A percentile compares a stretch with the other conserved stretches of the same genome.
Conservation (phyloP, 495 filamentous ascomycete genomes). For the Lophiostoma macrostomum region DNA sequence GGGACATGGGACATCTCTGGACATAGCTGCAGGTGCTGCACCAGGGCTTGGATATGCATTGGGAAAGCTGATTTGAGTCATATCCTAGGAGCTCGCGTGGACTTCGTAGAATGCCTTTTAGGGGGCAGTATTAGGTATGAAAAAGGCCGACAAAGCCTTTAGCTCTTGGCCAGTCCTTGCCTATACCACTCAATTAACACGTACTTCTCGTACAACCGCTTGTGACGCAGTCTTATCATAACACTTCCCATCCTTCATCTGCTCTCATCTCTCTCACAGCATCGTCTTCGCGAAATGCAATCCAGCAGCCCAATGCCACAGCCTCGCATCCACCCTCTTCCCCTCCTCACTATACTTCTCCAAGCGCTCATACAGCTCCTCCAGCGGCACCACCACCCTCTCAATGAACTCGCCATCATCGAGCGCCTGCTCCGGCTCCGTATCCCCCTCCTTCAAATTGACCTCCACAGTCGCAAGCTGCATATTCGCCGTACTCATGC, state of each 20-base stretch:
- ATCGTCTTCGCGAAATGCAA: conserved; percentile 32
- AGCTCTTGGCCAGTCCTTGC: too few relatives aligned
- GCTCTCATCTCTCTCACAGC: neutral
- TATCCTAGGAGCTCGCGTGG: too few relatives aligned
- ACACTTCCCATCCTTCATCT: neutral
- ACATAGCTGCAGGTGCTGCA: neutral
- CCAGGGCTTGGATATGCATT: neutral
- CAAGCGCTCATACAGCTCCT: conserved; percentile 50
- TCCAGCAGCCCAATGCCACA: conserved; percentile 37
- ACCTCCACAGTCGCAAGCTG: conserved; percentile 42
- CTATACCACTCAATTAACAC: too few relatives aligned
- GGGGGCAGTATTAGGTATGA: too few relatives aligned
- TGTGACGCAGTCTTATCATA: too few relatives aligned
- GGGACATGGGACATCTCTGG: neutral
- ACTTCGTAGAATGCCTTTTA: too few relatives aligned
- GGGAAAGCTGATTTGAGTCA: too few relatives aligned
- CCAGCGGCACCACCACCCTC: conserved; percentile 39
- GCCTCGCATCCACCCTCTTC: conserved; percentile 31
- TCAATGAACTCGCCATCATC: conserved; percentile 45
- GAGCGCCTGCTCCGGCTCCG: conserved; percentile 41
- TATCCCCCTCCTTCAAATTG: conserved; percentile 39
- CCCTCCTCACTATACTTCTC: conserved; percentile 44
- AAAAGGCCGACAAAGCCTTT: too few relatives aligned
- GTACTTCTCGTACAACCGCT: too few relatives aligned
- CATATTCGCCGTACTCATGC: conserved; percentile 44